Evolutionary conservation across 176 grass and related monocot species (phyloP).

Genomic region (sorghum (Sorghum bicolor)): Sorghum_bicolor_NCBIv3 NC_012870.2:20369001-20369500

Average conservation of each 20-base stretch:
- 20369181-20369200: slow-evolving; percentile 77
- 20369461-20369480: slow-evolving; percentile 75
- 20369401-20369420: slow-evolving; percentile 85
- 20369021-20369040: slow-evolving; percentile 63
- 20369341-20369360: slow-evolving; percentile 75
- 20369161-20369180: slow-evolving; percentile 77
- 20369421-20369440: slow-evolving; percentile 53
- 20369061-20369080: slow-evolving; percentile 58
- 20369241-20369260: slow-evolving; percentile 86
- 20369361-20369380: slow-evolving; percentile 76
- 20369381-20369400: slow-evolving; percentile 83
- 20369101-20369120: slow-evolving; percentile 37
- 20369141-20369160: slow-evolving; percentile 53
- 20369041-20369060: slow-evolving; percentile 64
- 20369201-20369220: slow-evolving; percentile 81
- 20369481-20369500: slow-evolving; percentile 68
- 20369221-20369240: slow-evolving; percentile 69
- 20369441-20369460: slow-evolving; percentile 90
- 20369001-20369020: slow-evolving; percentile 67
- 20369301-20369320: slow-evolving; percentile 44
- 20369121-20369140: slow-evolving; percentile 41
- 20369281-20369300: slow-evolving; percentile 59
- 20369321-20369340: slow-evolving; percentile 53
- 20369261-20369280: slow-evolving; percentile 75
- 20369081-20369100: slow-evolving; percentile 42